Evolutionary conservation across 2,329 filamentous ascomycete species (phyloP), one percentile per base, ranked within the genome.

Genomic region (Diaporthe vaccinii): DNA sequence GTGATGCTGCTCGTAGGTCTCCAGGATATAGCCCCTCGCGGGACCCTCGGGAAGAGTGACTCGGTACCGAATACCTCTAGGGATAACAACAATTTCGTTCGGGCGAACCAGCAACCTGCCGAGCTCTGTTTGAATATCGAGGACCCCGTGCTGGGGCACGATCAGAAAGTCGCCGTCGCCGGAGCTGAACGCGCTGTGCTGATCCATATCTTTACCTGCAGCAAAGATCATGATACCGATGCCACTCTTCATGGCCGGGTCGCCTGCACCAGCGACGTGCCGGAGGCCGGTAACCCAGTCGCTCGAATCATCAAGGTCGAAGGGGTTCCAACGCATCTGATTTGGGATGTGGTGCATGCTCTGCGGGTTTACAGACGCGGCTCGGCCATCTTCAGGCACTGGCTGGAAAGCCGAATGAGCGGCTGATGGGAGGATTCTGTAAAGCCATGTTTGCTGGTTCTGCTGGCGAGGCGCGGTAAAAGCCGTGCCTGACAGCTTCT

Each of bases 221-320:
- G 93, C 92, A 81, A 94, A 98, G 73, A 97, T 91, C 82, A 94
- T 92, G 76, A 97, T 95, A 25, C 94, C 95, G 58, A 97, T 80
- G 0, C 95, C 95, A 25, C 90, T 87, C 84, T 98, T 98, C 82
- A 93, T 89, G 0, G 93, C 93, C 0, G 94, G 92, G 79, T 97
- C 93, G n/a, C 95, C 95, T 0, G 94, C 91, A 4, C 94, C 94
- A 2, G 93, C 94, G 12, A 98, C 88, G 25, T 95, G 87, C 74
- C 93, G 91, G 77, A 96, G 84, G 1, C 88, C 88, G 7, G 85
- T 84, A 51, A 91, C 85, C 73, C 91, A 92, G 77, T 90, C 87
- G 17, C 70, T 51, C 5, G 83, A 76, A 31, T 82, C 87, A 77
- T 94, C 91, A 68, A 94, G 85, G 78, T 95, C 92, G 81, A 95